These are phyloP conservation scores for Hymenoscyphus occultus DNA, from an alignment of 2,329 filamentous ascomycete species.

Conservation along the genomic window DNA sequence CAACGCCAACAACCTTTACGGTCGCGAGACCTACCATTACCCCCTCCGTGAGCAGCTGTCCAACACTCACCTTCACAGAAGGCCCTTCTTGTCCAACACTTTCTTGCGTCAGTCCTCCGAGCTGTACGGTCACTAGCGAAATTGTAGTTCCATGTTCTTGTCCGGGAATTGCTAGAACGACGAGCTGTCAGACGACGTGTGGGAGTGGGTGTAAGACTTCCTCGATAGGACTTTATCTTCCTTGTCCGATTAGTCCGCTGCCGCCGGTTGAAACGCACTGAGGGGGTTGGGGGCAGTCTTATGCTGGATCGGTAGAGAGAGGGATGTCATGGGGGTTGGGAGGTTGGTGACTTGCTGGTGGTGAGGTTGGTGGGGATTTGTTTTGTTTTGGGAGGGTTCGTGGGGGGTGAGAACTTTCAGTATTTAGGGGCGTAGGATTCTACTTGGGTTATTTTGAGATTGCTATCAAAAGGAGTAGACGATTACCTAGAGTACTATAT, in stretches of 20 bases:
- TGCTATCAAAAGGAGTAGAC: too few relatives aligned
- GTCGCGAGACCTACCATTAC: too few relatives aligned
- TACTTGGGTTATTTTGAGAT: too few relatives aligned
- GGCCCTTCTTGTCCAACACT: slow-evolving; percentile 17
- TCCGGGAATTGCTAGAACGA: slow-evolving; percentile 14
- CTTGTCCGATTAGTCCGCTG: background rate
- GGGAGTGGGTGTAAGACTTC: slow-evolving; percentile 20
- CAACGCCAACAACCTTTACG: background rate
- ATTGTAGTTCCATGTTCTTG: slow-evolving; percentile 21
- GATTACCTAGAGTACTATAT: too few relatives aligned
- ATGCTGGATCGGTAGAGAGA: too few relatives aligned
- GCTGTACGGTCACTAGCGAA: slow-evolving; percentile 7
- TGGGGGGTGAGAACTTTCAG: too few relatives aligned
- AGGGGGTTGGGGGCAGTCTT: too few relatives aligned
- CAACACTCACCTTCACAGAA: slow-evolving; percentile 17
- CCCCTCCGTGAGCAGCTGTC: slow-evolving; percentile 7
- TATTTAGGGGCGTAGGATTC: too few relatives aligned
- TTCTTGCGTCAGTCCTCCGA: background rate
- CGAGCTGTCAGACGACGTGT: slow-evolving; percentile 22
- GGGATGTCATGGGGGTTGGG: too few relatives aligned
- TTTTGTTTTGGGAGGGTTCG: too few relatives aligned
- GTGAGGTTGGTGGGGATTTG: too few relatives aligned
- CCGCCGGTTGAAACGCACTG: background rate
- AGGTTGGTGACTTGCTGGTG: too few relatives aligned
- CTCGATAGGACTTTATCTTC: background rate